Evolutionary conservation across 2,329 filamentous ascomycete genomes (phyloP).

Genomic region (Huntiella bhutanensis): DNA sequence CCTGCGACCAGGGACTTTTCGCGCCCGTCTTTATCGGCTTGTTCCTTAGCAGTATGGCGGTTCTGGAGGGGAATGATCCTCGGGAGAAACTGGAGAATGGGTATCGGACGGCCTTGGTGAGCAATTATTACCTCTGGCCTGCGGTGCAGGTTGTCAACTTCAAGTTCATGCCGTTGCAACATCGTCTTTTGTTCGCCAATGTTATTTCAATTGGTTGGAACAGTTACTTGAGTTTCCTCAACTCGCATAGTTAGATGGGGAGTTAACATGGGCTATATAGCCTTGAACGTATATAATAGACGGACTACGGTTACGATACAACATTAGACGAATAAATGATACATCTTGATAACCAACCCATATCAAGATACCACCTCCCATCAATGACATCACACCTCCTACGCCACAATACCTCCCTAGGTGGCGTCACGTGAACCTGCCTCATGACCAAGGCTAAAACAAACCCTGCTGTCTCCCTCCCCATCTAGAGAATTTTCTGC

Average conservation of each 20-base stretch:
- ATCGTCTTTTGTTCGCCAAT: constrained; percentile 75
- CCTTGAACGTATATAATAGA: background rate
- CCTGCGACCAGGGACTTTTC: constrained; percentile 64
- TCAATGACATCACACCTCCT: constrained; percentile 1
- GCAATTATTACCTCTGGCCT: constrained; percentile 84
- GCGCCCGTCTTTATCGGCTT: constrained; percentile 65
- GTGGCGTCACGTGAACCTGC: background rate
- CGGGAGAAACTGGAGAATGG: constrained; percentile 51
- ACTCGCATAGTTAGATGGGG: constrained; percentile 23
- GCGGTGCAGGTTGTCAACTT: constrained; percentile 75
- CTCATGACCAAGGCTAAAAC: constrained; percentile 5
- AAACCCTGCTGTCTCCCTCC: background rate
- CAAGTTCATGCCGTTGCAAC: constrained; percentile 63
- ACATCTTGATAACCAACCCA: background rate
- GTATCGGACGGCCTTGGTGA: constrained; percentile 52
- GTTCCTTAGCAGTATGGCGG: constrained; percentile 72
- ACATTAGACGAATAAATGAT: constrained; percentile 4
- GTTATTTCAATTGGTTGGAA: constrained; percentile 53
- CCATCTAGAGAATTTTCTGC: constrained; percentile 1
- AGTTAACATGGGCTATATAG: background rate
- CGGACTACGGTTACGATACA: background rate
- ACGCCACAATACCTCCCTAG: background rate
- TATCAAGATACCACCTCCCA: background rate
- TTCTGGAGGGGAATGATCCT: constrained; percentile 47
- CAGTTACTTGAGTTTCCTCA: constrained; percentile 43